Evolutionary conservation across 2,329 filamentous ascomycete species (phyloP).

Genomic region (Alternaria sp.): DNA sequence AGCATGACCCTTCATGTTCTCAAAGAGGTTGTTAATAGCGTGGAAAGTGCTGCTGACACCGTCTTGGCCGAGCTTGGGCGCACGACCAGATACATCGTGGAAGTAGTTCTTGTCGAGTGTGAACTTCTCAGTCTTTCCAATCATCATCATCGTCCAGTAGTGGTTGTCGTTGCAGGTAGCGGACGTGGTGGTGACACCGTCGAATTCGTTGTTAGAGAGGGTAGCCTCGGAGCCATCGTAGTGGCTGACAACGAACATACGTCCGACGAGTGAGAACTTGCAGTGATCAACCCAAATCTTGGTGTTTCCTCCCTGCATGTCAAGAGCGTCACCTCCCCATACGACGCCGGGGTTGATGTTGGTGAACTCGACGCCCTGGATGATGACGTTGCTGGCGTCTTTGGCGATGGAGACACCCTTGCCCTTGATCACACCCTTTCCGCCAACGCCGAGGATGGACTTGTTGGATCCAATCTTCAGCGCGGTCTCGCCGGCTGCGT

Average conservation of each 20-base stretch:
- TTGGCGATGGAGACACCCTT: constrained; percentile 52
- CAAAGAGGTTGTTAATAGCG: constrained; percentile 47
- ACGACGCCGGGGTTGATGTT: constrained; percentile 51
- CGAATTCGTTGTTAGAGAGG: constrained; percentile 59
- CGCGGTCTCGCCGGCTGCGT: constrained; percentile 40
- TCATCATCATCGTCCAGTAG: constrained; percentile 59
- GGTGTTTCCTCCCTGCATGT: constrained; percentile 45
- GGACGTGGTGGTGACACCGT: constrained; percentile 56
- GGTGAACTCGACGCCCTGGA: constrained; percentile 54
- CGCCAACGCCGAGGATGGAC: constrained; percentile 53
- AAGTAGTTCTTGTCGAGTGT: constrained; percentile 58
- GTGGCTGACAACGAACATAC: constrained; percentile 56
- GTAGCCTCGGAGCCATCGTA: constrained; percentile 52
- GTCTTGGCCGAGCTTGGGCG: constrained; percentile 55
- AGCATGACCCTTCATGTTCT: constrained; percentile 52
- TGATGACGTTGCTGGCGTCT: constrained; percentile 48
- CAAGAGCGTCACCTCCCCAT: constrained; percentile 53
- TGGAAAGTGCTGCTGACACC: constrained; percentile 32
- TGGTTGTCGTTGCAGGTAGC: constrained; percentile 57
- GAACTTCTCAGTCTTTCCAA: constrained; percentile 52
- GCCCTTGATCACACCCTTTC: constrained; percentile 53
- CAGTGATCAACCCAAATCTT: constrained; percentile 51
- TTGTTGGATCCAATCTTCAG: constrained; percentile 54
- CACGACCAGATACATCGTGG: constrained; percentile 57
- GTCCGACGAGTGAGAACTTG: constrained; percentile 57